Conservation (phyloP, 179 eudicot genomes). For the Camellia oleifera region DNA sequence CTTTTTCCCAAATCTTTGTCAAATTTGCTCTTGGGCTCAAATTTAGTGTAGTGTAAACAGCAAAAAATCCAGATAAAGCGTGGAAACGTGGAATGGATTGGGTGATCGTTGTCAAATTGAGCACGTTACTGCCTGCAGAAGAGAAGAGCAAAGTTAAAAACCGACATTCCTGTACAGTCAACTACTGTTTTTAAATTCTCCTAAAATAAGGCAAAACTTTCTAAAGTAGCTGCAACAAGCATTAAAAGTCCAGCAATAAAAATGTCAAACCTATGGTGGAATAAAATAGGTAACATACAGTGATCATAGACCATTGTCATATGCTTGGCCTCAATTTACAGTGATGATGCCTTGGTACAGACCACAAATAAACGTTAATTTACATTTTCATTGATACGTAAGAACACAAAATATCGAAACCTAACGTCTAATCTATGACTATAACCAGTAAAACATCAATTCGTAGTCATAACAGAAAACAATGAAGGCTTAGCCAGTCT, state of each 20-base stretch:
- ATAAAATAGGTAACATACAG: not conserved
- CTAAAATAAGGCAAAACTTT: too few species aligned
- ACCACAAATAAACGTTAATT: not conserved
- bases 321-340: not conserved
- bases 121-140: slow-evolving; percentile 48
- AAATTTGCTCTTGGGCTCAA: slow-evolving; percentile 52
- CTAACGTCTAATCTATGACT: too few species aligned
- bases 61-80: slow-evolving; percentile 89
- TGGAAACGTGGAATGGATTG: slow-evolving; percentile 45
- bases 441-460: not conserved
- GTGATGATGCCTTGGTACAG: not conserved
- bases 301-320: not conserved
- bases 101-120: slow-evolving; percentile 29
- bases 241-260: not conserved
- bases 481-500: not conserved
- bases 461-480: not conserved
- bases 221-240: not conserved
- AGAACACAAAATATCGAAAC: too few species aligned
- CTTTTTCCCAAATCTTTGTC: slow-evolving; percentile 57
- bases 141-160: slow-evolving; percentile 20
- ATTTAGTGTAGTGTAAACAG: slow-evolving; percentile 57
- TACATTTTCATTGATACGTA: too few species aligned
- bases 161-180: not conserved
- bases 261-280: not conserved
- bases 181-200: not conserved